A percentile compares a stretch with the other conserved stretches of the same genome.
Evolutionary conservation across 1,284 basidiomycete genomes (phyloP).

Genomic region (Cryptococcus jaspeensis): DNA sequence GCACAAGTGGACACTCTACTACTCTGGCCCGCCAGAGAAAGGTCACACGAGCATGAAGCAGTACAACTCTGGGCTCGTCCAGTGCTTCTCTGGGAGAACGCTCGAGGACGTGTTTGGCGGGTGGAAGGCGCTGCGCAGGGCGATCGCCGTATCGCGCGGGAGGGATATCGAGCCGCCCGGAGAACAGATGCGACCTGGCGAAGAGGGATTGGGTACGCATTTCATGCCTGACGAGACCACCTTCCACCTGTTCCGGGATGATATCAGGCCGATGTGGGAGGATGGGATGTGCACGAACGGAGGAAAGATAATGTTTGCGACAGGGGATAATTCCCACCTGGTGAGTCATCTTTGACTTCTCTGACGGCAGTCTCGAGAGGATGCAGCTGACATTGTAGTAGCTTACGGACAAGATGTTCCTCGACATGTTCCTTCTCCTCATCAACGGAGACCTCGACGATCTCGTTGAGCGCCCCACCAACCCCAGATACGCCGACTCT

Average conservation of each 20-base stretch:
- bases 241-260: constrained; percentile 37
- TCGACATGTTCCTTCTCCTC: constrained; percentile 28
- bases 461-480: constrained; percentile 8
- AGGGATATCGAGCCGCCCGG: constrained; percentile 21
- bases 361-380: background rate
- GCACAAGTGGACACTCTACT: constrained; percentile 13
- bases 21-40: constrained; percentile 12
- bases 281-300: constrained; percentile 31
- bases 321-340: constrained; percentile 11
- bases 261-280: constrained; percentile 43
- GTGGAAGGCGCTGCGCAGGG: constrained; percentile 38
- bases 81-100: constrained; percentile 23
- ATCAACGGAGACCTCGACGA: constrained; percentile 23
- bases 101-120: constrained; percentile 31
- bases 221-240: constrained; percentile 30
- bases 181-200: constrained; percentile 6
- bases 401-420: constrained; percentile 31
- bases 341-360: constrained; percentile 15
- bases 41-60: constrained; percentile 1
- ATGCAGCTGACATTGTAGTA: background rate
- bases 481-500: background rate
- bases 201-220: constrained; percentile 29
- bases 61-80: constrained; percentile 31
- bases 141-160: constrained; percentile 17
- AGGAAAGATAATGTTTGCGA: constrained; percentile 33